A percentile compares a stretch with the other conserved stretches of the same genome.
These are phyloP conservation scores for Coccomyxa sp. DNA, from an alignment of 139 green algal species.

Conservation along the genomic window DNA sequence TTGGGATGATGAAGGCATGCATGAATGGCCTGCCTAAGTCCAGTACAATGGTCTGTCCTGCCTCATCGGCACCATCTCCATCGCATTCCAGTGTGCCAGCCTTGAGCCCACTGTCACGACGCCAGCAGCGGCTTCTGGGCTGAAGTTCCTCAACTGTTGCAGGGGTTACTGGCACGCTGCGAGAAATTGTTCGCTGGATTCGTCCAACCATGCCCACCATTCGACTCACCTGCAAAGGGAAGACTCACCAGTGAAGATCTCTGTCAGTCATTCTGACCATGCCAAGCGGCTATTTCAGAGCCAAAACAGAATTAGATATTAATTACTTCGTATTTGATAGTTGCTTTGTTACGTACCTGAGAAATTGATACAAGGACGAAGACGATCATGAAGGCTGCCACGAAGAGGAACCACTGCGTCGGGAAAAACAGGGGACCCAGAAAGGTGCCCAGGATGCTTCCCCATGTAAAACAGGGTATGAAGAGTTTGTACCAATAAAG, in stretches of 20 bases:
- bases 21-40: constrained; percentile 2
- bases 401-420: constrained; percentile 1
- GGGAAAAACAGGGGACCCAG: constrained; percentile 6
- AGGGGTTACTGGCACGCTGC: neutral
- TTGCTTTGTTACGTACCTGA: neutral
- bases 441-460: neutral
- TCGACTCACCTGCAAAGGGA: neutral
- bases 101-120: neutral
- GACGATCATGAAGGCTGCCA: constrained; percentile 9
- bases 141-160: neutral
- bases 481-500: neutral
- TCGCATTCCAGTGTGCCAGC: neutral
- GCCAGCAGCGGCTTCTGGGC: neutral
- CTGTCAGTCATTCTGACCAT: too few species aligned
- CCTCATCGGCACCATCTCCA: neutral
- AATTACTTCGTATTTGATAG: too few species aligned
- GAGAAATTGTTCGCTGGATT: neutral
- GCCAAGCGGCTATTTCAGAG: too few species aligned
- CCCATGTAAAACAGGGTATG: neutral
- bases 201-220: neutral
- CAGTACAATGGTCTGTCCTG: constrained; percentile 1
- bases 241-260: neutral
- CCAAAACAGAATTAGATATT: too few species aligned
- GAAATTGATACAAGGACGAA: neutral
- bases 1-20: constrained; percentile 41